Base-by-base conservation (phyloP, 75 land plant genomes). In the Pinus tabuliformis region DNA sequence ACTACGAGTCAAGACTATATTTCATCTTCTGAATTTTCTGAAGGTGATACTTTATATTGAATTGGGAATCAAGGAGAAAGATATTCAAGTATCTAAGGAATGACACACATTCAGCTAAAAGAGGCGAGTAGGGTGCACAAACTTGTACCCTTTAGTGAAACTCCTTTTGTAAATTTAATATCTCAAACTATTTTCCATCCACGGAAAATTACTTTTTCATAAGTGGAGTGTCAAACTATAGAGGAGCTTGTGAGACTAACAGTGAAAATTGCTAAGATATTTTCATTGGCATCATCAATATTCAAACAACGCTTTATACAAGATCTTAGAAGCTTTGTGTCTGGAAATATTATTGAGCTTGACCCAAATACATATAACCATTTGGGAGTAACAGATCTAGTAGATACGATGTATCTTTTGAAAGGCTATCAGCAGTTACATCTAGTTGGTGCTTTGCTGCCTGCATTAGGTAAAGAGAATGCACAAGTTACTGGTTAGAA, bases 391-490 rank as follows among this genome's bases (percentile, higher is more conserved):
- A 52, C 61, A 18, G 59, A 73, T 21, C 36, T 82, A 37, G 81
- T 70, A 56, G 73, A 78, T 45, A 66, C 42, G 8, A 76, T 75
- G 79, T 56, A 80, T 72, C 64, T 86, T 17, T 72, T 86, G 49
- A 86, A 79, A 62, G 86, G 86, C 5, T 86, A 72, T 65, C 86
- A 74, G 45, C 78, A 83, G 56, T 76, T 86, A n/a, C 82, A 81
- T 57, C 56, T 71, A 59, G 72, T 39, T 54, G 87, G 87, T 11
- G 37, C 59, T 18, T 73, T 86, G 62, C 33, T 79, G n/a, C 75
- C 86, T 24, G 86, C 65, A 4, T 37, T 79, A 45, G 82, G 87
- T 14, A 83, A 62, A 70, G 78, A 39, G 26, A 75, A 59, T 58
- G 73, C 87, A 3, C 49, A 56, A n/a, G 26, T 17, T 18, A 42